A percentile compares a stretch with the other conserved stretches of the same genome.
Evolutionary conservation across 2,329 filamentous ascomycete species (phyloP).

Genomic region (Clonostachys sp.): DNA sequence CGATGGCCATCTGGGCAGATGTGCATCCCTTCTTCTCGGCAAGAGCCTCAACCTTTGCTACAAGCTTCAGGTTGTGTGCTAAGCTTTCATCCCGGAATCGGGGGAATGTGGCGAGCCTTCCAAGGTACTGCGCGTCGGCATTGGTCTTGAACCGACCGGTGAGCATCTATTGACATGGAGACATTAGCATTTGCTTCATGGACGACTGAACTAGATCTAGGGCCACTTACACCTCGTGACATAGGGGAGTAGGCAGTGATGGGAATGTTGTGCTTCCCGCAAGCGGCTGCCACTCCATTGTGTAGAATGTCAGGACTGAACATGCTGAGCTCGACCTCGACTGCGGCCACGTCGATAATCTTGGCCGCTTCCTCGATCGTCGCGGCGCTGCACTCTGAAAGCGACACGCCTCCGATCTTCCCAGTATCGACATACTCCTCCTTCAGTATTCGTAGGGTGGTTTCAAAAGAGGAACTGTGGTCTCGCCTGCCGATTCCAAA

Average conservation of each 20-base stretch:
- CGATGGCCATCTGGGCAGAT: conserved; percentile 60
- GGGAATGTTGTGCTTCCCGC: conserved; percentile 61
- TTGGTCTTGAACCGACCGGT: conserved; percentile 47
- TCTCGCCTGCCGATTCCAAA: conserved; percentile 58
- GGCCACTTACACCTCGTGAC: conserved; percentile 39
- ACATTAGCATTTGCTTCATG: no score
- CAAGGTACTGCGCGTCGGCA: conserved; percentile 51
- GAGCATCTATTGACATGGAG: conserved; percentile 16
- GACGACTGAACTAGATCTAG: no score
- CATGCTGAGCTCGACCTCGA: conserved; percentile 52
- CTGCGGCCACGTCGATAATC: conserved; percentile 36
- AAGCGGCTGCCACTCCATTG: conserved; percentile 49
- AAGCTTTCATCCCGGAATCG: conserved; percentile 61
- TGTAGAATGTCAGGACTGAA: conserved; percentile 40
- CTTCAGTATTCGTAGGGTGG: conserved; percentile 35
- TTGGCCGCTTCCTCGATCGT: conserved; percentile 44
- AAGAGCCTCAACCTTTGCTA: conserved; percentile 48
- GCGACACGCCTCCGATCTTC: conserved; percentile 42
- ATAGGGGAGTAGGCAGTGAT: conserved; percentile 71
- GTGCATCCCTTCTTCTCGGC: conserved; percentile 57
- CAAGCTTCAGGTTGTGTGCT: conserved; percentile 57
- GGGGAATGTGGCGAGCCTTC: conserved; percentile 41
- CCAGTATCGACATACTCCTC: conserved; percentile 46
- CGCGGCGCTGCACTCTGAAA: conserved; percentile 43
- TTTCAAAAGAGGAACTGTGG: conserved; percentile 34